A percentile compares a stretch with the other conserved stretches of the same genome.
Evolutionary conservation across 768 basidiomycete species (phyloP).

Genomic region (Amanita fuliginea): DNA sequence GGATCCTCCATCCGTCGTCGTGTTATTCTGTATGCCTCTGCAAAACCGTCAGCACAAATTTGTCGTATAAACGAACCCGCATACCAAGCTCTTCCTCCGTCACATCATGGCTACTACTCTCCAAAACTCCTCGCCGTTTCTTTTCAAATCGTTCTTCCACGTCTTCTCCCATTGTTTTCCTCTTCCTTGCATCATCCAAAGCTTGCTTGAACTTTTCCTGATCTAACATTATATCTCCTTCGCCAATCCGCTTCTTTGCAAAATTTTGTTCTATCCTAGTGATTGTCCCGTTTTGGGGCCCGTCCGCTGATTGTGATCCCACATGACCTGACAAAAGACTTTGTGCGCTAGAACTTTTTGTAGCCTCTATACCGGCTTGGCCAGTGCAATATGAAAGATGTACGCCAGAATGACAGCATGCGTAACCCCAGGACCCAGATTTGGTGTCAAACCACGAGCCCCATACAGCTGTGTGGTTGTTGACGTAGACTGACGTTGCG

Average conservation of each 20-base stretch:
- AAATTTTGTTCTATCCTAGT: slow-evolving; percentile 55
- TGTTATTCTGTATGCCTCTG: slow-evolving; percentile 89
- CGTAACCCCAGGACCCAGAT: slow-evolving; percentile 80
- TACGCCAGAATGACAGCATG: slow-evolving; percentile 83
- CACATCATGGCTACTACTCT: slow-evolving; percentile 58
- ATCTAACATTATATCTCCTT: slow-evolving; percentile 72
- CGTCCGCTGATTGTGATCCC: slow-evolving; percentile 15
- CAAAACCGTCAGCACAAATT: slow-evolving; percentile 9
- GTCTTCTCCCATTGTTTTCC: slow-evolving; percentile 50
- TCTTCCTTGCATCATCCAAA: slow-evolving; percentile 69
- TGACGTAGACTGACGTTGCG: slow-evolving; percentile 54
- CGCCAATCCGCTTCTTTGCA: slow-evolving; percentile 71
- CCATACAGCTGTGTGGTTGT: slow-evolving; percentile 96
- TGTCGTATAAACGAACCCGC: slow-evolving; percentile 14
- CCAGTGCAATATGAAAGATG: slow-evolving; percentile 92
- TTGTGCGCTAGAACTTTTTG: slow-evolving; percentile 64
- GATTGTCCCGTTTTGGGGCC: slow-evolving; percentile 15
- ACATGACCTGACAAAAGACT: slow-evolving; percentile 39
- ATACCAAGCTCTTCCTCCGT: slow-evolving; percentile 81
- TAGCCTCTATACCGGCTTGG: slow-evolving; percentile 68
- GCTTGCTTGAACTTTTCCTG: slow-evolving; percentile 59
- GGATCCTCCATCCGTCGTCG: slow-evolving; percentile 73
- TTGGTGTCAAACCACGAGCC: slow-evolving; percentile 84
- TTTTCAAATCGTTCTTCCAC: slow-evolving; percentile 52
- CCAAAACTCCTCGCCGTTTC: slow-evolving; percentile 35